phyloP scores from a whole-genome alignment of 371 early-diverging fungal genomes.

The Synchytrium microbalum region DNA sequence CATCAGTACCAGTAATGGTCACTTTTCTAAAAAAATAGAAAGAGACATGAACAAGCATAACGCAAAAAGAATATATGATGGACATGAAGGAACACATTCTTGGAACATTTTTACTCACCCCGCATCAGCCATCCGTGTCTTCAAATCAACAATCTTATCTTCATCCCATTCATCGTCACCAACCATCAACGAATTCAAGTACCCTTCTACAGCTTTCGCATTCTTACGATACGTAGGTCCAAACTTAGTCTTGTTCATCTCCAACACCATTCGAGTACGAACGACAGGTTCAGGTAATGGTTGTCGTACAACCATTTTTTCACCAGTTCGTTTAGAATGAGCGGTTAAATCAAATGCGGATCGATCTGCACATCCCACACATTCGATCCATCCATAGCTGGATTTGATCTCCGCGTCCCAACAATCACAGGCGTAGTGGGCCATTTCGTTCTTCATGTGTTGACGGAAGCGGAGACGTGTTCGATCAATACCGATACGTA shows the following conservation, averaged over 20 bases:
- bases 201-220: slow-evolving; percentile 79
- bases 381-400: slow-evolving; percentile 98
- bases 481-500: slow-evolving; percentile 87
- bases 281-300: slow-evolving; percentile 75
- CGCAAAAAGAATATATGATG: slow-evolving; percentile 8
- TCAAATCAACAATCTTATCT: slow-evolving; percentile 49
- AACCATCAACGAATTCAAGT: slow-evolving; percentile 48
- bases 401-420: slow-evolving; percentile 97
- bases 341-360: slow-evolving; percentile 96
- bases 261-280: slow-evolving; percentile 69
- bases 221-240: slow-evolving; percentile 89
- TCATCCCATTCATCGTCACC: slow-evolving; percentile 31
- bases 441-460: slow-evolving; percentile 99
- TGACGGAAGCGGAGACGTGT: slow-evolving; percentile 95
- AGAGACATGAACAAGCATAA: slow-evolving; percentile 1
- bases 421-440: slow-evolving; percentile 92
- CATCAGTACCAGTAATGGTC: slow-evolving; percentile 54
- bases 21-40: slow-evolving; percentile 24
- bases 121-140: slow-evolving; percentile 33
- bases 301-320: slow-evolving; percentile 90
- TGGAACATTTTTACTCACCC: slow-evolving; percentile 12
- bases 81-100: slow-evolving; percentile 27
- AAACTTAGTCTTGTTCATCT: slow-evolving; percentile 87
- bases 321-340: slow-evolving; percentile 85
- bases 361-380: slow-evolving; percentile 99